Base-by-base conservation (phyloP, 345 rosid species). In the Bretschneidera sinensis region DNA sequence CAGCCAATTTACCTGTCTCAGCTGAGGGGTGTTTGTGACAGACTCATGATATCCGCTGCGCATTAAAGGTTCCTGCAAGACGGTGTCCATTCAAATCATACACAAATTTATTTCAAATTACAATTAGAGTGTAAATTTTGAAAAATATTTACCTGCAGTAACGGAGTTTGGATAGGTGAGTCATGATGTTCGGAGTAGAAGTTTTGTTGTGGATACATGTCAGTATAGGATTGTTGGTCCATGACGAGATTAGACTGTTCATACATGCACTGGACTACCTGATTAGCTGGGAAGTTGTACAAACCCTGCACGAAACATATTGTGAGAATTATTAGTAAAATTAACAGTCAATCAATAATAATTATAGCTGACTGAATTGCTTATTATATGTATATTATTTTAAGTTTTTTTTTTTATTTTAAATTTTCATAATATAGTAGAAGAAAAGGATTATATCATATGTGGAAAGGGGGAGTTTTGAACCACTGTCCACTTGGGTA, bases 81-180 rank as follows among this genome's bases (percentile, higher is more conserved):
- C 5, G 51, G 22, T 17, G 6, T 17, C 19, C 7, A 17, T 0
- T 18, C 45, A 9, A 55, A 49, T 53, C 48, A 49, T 9, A 13
- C 17, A 0, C 48, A 24, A 11, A 1, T 28, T 25, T 1, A 31
- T 24, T 48, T 53, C 54, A 33, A 15, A 34, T 3, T 13, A 21
- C 25, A 39, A 58, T 49, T 1, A 18, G 21, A 47, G 47, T 9
- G 23, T 53, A 48, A 9, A 52, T 34, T 23, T 24, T 14, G n/a
- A n/a, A n/a, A n/a, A n/a, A n/a, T 13, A 39, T 22, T 33, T 65
- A 76, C 80, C 58, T 65, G 74, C 17, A 76, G 55, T 28, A 69
- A 58, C 14, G 58, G 74, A 51, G 63, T 54, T 62, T 69, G 64
- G 49, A 24, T 20, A 19, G 66, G 51, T 14, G 69, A 55, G 61